These are phyloP conservation scores for Primulina tabacum DNA, from an alignment of 257 asterid genomes.

Conservation along the genomic window DNA sequence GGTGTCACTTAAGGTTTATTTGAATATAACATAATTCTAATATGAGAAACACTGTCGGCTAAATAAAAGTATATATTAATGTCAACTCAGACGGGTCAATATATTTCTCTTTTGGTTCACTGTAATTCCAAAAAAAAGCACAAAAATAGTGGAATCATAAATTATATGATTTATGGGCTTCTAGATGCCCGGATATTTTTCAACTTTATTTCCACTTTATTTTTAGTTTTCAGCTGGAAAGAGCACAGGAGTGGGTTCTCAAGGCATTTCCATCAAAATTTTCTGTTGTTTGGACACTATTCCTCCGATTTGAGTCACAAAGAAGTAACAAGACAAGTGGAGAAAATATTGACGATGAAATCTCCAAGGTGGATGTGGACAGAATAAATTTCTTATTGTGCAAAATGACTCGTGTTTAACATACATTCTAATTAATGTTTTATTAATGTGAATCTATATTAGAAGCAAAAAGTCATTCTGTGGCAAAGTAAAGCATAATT, in stretches of 20 bases:
- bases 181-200: neutral
- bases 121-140: neutral
- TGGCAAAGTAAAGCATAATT: constrained; percentile 3
- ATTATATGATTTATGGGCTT: neutral
- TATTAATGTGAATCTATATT: neutral
- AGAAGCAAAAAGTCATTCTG: neutral
- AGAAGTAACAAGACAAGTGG: neutral
- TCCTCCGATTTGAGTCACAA: neutral
- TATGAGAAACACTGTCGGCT: too few species aligned
- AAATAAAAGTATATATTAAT: too few species aligned
- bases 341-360: neutral
- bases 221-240: neutral
- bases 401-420: neutral
- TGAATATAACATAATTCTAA: too few species aligned
- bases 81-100: neutral
- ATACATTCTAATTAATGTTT: neutral
- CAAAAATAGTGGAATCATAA: neutral
- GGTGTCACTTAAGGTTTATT: too few species aligned
- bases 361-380: neutral
- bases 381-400: neutral
- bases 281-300: neutral
- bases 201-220: neutral
- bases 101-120: neutral
- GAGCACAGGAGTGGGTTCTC: neutral
- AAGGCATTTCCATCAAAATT: neutral